Conservation (phyloP, 352 stramenopile species). For the Globisporangium yorkense region DNA sequence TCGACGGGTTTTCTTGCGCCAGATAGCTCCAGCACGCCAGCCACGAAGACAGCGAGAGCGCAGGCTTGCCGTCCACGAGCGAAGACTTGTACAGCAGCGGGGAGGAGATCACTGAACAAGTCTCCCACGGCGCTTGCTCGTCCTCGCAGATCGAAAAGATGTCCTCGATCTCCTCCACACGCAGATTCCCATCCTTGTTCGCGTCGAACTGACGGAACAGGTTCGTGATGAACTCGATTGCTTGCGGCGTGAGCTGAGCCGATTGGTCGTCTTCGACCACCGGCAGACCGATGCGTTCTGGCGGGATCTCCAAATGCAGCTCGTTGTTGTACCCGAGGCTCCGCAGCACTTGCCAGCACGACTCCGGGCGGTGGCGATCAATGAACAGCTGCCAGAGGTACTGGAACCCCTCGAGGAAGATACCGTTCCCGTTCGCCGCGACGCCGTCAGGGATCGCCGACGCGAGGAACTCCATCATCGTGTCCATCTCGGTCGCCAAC, state of each 20-base stretch:
- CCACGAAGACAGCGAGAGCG: constrained; percentile 54
- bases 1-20: constrained; percentile 67
- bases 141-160: constrained; percentile 86
- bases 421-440: constrained; percentile 49
- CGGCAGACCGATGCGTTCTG: constrained; percentile 48
- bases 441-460: constrained; percentile 61
- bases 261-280: constrained; percentile 66
- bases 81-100: constrained; percentile 52
- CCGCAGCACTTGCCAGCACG: constrained; percentile 81
- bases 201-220: constrained; percentile 81
- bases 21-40: constrained; percentile 69
- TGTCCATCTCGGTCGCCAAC: constrained; percentile 78
- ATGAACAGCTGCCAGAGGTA: constrained; percentile 88
- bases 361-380: constrained; percentile 84
- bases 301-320: constrained; percentile 68
- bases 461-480: constrained; percentile 77
- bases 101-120: constrained; percentile 46
- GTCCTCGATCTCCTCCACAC: constrained; percentile 55
- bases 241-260: constrained; percentile 62
- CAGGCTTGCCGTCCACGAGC: constrained; percentile 42
- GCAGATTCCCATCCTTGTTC: constrained; percentile 75
- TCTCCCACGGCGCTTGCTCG: constrained; percentile 59
- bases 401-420: constrained; percentile 76
- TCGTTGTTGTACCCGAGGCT: constrained; percentile 81
- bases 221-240: constrained; percentile 64